Base-by-base conservation (phyloP, 108 stramenopile genomes). In the Cyclotella atomus region DNA sequence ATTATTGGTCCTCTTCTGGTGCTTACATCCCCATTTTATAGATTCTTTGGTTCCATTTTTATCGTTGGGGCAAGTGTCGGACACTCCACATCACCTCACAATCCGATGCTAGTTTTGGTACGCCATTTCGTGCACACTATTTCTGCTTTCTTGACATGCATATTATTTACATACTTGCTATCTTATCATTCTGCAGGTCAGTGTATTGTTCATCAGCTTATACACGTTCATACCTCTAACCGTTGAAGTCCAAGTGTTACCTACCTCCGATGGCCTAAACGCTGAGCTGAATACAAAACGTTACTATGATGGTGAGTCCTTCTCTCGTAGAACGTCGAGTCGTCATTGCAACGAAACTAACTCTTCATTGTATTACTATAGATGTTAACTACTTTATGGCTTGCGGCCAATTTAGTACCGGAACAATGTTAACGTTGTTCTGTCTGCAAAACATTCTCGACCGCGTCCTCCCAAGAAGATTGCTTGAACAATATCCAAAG, bases 391-490 rank as follows among this genome's bases (percentile, higher is more conserved):
- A 54, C 0, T 54, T 68, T n/a, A 9, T 68, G 6, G 7, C 16
- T 24, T 54, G 17, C 38, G 52, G 25, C 0, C 34, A 38, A 25
- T 35, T 68, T 23, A 33, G 33, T 3, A 29, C 19, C 24, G 70
- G 59, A 60, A 41, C 44, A 21, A 61, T 71, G 59, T 30, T 71
- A 3, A 3, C 61, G 33, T 12, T 61, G 15, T 50, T 71, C 33
- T 34, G 46, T 34, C 44, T 71, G 2, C 59, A 50, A 50, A 71
- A 71, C 47, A 28, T 71, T 20, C 47, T 71, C 3, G 70, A 71
- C 44, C 43, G 59, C 35, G 9, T 49, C 2, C 59, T 61, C 2
- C 70, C 70, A 4, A 24, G 9, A 27, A 50, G 29, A 0, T 56
- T 61, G 25, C 35, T 45, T 0, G 47, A 61, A 3, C 60, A 60